phyloP scores from a whole-genome alignment of 176 grass and related monocot genomes.

The Aegilops longissima region DNA sequence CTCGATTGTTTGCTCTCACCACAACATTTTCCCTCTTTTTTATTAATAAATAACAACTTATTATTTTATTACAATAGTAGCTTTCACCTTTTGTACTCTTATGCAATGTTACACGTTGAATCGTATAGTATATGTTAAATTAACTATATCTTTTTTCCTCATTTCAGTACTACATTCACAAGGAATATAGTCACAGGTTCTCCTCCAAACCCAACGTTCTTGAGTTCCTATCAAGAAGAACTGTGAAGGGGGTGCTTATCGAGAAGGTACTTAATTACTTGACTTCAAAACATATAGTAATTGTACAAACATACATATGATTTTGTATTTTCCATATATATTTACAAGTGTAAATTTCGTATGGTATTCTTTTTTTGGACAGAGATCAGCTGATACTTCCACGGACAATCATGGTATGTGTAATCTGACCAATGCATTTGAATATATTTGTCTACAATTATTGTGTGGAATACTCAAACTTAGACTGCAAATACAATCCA shows the following conservation, averaged over 20 bases:
- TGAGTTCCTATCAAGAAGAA: neutral
- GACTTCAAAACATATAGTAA: neutral
- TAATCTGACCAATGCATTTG: neutral
- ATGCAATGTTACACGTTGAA: too few relatives aligned
- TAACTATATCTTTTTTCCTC: neutral
- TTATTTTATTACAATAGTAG: too few relatives aligned
- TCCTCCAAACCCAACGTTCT: neutral
- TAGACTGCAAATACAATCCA: neutral
- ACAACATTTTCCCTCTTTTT: too few relatives aligned
- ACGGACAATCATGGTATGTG: neutral
- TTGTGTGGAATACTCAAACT: neutral
- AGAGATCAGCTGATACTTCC: neutral
- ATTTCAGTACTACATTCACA: neutral
- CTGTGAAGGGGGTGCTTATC: neutral
- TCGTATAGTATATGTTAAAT: neutral
- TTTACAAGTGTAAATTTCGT: neutral
- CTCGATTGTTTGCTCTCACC: too few relatives aligned
- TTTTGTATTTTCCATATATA: neutral
- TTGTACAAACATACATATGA: neutral
- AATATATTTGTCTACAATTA: neutral
- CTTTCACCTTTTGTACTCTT: too few relatives aligned
- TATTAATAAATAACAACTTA: too few relatives aligned
- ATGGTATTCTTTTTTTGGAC: neutral
- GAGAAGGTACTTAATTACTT: neutral
- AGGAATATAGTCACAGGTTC: neutral